Evolutionary conservation across 2,329 filamentous ascomycete species (phyloP), one percentile per base, ranked within the genome.

Genomic region (Diaporthe longicolla): DNA sequence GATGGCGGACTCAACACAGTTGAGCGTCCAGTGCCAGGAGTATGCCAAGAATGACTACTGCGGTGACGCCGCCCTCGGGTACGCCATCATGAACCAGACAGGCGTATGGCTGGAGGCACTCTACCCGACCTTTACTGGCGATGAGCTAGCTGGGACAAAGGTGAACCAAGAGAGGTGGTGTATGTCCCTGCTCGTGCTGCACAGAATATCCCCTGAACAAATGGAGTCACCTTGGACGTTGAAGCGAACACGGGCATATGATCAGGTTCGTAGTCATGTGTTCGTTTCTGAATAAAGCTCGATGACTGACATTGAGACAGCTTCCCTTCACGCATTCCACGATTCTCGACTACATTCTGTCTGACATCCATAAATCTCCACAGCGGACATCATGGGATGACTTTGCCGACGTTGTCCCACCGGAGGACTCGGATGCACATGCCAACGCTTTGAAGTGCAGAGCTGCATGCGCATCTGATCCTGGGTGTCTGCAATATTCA

Each of bases 1-100:
- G 43, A 9, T n/a, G 59, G 40, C 7, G 5, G 59, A n/a, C 26
- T 63, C 59, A 17, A 65, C 59, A 1, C 17, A 35, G 7, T 19
- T 65, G 10, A 65, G 43, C 43, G 19, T 24, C 3, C 43, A 13
- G 1, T 65, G 50, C 43, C 9, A 65, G 43, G 26, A 50, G 3
- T 50, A 65, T 24, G 61, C 43, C 43, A 43, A 4, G 17, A 65
- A 65, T 15, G 61, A 65, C 61, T 65, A 43, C 19, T 65, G 61
- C 8, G 61, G 43, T n/a, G 61, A 65, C 5, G 43, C 43, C 43
- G 61, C 43, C 1, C 43, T 65, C 10, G 59, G 61, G 0, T 65
- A 65, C 43, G 61, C 61, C 2, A 50, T 65, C 26, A 50, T 50
- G 61, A 35, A 65, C 61, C 48, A 50, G 61, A 65, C 61, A 0